Evolutionary conservation across 169 alveolate species (phyloP).

Genomic region (Babesia ovata): DNA sequence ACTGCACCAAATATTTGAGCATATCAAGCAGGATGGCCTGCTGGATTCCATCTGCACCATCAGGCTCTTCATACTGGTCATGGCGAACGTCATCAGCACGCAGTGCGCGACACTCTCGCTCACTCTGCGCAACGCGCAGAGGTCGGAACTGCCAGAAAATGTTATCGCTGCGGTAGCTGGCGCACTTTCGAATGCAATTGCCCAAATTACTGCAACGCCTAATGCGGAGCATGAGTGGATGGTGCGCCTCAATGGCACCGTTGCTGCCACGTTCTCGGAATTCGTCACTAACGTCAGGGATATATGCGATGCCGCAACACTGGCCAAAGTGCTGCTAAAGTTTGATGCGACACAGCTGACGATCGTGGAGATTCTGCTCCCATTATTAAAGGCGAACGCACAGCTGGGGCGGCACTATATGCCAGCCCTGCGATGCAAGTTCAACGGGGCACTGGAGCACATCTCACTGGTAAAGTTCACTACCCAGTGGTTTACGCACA

Average conservation of each 20-base stretch:
- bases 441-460: conserved; percentile 31
- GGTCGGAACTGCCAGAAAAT: conserved; percentile 32
- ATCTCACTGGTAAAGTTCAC: conserved; percentile 9
- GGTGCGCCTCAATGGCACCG: conserved; percentile 8
- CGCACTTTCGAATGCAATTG: conserved; percentile 1
- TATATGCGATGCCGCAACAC: conserved; percentile 28
- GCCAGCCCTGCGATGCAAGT: conserved; percentile 23
- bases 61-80: conserved; percentile 19
- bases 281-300: neutral
- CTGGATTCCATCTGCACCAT: conserved; percentile 30
- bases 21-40: conserved; percentile 16
- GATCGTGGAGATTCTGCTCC: conserved; percentile 6
- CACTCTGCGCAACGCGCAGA: conserved; percentile 11
- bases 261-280: conserved; percentile 2
- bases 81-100: conserved; percentile 11
- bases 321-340: conserved; percentile 18
- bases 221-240: neutral
- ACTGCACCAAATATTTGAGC: conserved; percentile 30
- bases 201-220: neutral
- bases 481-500: conserved; percentile 16
- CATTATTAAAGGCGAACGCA: neutral
- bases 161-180: conserved; percentile 3
- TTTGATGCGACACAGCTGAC: conserved; percentile 21
- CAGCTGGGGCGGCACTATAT: conserved; percentile 14
- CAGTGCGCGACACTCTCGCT: conserved; percentile 30